Evolutionary conservation across 345 rosid species (phyloP).

Genomic region (Orychophragmus violaceus): DNA sequence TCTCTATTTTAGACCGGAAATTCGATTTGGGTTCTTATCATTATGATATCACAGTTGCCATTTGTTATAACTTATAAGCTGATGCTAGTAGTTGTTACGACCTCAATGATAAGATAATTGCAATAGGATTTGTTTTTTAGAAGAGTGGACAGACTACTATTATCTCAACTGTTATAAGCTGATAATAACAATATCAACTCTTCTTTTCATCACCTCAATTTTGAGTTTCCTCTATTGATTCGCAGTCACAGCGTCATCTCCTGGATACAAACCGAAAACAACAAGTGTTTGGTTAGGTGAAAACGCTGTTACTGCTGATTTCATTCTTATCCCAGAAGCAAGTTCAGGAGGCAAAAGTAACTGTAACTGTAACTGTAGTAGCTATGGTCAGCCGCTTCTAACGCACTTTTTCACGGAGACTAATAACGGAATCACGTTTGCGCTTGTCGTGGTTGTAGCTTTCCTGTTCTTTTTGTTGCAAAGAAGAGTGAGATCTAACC

Average conservation of each 20-base stretch:
- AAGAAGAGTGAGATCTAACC: conserved; percentile 42
- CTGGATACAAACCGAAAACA: conserved; percentile 66
- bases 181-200: background rate
- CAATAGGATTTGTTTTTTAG: background rate
- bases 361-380: conserved; percentile 38
- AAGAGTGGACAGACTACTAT: background rate
- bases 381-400: conserved; percentile 28
- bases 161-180: background rate
- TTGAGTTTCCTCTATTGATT: conserved; percentile 9
- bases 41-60: background rate
- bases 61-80: background rate
- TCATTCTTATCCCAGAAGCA: conserved; percentile 69
- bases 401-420: conserved; percentile 33
- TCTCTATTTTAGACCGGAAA: background rate
- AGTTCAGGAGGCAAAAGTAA: conserved; percentile 30
- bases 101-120: background rate
- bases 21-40: background rate
- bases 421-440: conserved; percentile 44
- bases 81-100: background rate
- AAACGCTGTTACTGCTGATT: conserved; percentile 53
- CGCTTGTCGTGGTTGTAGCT: conserved; percentile 38
- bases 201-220: background rate
- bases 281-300: conserved; percentile 63
- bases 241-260: conserved; percentile 60
- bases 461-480: conserved; percentile 50